Conservation (phyloP, 441 rosid genomes). For the Populus tomentosa region DNA sequence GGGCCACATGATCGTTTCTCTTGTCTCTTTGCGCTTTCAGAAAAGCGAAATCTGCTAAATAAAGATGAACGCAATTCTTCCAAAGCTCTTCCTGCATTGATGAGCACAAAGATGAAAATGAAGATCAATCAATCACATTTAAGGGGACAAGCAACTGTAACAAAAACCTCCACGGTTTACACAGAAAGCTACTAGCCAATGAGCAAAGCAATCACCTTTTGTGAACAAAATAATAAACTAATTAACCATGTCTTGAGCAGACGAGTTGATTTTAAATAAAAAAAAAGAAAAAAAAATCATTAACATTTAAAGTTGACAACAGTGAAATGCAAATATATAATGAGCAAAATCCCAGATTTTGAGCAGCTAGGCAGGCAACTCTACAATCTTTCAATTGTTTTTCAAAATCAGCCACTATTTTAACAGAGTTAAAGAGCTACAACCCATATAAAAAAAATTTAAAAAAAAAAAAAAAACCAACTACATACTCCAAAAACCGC, state of each 20-base stretch:
- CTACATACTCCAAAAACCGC: too few relatives aligned
- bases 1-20: slow-evolving; percentile 73
- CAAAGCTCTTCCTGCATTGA: slow-evolving; percentile 58
- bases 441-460: background rate
- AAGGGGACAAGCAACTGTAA: background rate
- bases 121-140: background rate
- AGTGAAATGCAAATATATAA: background rate
- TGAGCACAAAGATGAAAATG: background rate
- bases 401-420: background rate
- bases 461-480: too few relatives aligned
- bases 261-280: background rate
- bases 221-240: background rate
- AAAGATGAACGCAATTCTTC: slow-evolving; percentile 76
- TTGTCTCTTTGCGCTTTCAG: slow-evolving; percentile 67
- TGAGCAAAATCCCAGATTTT: background rate
- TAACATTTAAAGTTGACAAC: background rate
- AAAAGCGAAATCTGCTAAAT: slow-evolving; percentile 58
- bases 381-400: too few relatives aligned
- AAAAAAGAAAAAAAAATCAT: too few relatives aligned
- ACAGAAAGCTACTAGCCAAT: background rate
- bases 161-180: background rate
- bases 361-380: too few relatives aligned
- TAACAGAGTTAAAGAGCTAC: background rate
- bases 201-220: background rate
- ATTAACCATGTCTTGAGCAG: background rate